A percentile compares a stretch with the other conserved stretches of the same genome.
Conservation (phyloP, 2,329 filamentous ascomycete genomes). For the Diaporthe destruens region DNA sequence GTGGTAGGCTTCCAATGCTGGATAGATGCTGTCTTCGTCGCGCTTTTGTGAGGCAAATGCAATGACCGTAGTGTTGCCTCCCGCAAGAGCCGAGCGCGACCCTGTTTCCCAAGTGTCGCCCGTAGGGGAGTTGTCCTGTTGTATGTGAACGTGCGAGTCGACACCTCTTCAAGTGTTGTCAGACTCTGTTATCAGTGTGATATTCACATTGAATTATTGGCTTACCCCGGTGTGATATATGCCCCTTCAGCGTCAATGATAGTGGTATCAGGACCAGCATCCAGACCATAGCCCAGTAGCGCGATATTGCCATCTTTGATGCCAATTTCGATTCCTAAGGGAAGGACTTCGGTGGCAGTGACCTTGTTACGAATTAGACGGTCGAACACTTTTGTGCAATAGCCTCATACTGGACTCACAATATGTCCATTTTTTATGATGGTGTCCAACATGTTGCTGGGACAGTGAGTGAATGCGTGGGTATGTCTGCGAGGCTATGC, state of each 20-base stretch:
- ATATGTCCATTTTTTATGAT: conserved; percentile 47
- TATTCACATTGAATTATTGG: no score
- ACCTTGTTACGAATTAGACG: conserved; percentile 49
- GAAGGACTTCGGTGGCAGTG: conserved; percentile 60
- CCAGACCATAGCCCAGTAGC: conserved; percentile 56
- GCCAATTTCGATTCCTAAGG: conserved; percentile 59
- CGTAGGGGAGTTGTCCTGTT: conserved; percentile 50
- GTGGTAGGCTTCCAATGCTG: conserved; percentile 38
- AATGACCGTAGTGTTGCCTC: conserved; percentile 69
- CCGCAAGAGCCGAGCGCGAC: conserved; percentile 66
- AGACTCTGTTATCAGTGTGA: background rate
- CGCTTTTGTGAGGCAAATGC: conserved; percentile 68
- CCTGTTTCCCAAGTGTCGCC: conserved; percentile 56
- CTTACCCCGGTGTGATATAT: conserved; percentile 55
- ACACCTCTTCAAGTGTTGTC: conserved; percentile 48
- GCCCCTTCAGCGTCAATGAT: conserved; percentile 60
- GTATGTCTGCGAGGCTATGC: no score
- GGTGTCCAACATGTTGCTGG: conserved; percentile 42
- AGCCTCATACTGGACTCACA: conserved; percentile 36
- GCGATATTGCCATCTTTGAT: conserved; percentile 60
- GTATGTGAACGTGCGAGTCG: conserved; percentile 54
- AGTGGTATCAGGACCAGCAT: conserved; percentile 49
- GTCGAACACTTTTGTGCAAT: no score
- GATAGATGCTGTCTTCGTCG: conserved; percentile 55
- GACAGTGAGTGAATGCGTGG: no score